Evolutionary conservation across 352 stramenopile genomes (phyloP).

Genomic region (Saprolegnia parasitica): DNA sequence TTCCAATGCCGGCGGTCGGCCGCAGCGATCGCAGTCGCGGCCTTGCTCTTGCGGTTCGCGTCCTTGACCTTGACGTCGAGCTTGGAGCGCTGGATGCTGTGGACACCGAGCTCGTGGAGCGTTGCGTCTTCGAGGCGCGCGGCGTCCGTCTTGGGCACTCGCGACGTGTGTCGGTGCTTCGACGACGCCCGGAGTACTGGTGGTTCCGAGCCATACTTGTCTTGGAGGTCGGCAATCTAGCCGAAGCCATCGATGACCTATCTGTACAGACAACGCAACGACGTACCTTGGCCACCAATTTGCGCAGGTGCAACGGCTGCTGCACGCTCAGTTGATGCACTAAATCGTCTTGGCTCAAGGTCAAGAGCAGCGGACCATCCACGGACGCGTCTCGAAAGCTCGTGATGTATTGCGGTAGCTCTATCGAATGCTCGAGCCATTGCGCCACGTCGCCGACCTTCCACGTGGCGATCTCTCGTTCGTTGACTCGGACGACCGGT

Average conservation of each 20-base stretch:
- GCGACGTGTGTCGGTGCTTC: not conserved
- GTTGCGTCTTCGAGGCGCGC: not conserved
- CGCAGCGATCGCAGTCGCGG: not conserved
- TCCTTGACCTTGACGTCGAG: conserved; percentile 17
- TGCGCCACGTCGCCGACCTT: conserved; percentile 48
- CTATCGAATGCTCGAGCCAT: conserved; percentile 46
- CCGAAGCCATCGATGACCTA: not conserved
- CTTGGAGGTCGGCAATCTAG: conserved; percentile 22
- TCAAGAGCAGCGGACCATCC: conserved; percentile 44
- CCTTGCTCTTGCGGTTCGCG: conserved; percentile 4
- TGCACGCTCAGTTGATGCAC: conserved; percentile 37
- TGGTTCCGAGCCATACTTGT: conserved; percentile 1
- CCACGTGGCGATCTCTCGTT: conserved; percentile 35
- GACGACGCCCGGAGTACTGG: not conserved
- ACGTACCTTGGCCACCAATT: conserved; percentile 43
- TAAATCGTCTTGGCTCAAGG: conserved; percentile 39
- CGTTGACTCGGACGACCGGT: not conserved
- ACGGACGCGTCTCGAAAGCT: conserved; percentile 40
- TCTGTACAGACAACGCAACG: not conserved
- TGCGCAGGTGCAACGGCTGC: conserved; percentile 41
- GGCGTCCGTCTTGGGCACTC: not conserved
- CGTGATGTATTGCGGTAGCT: conserved; percentile 41
- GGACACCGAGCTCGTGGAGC: conserved; percentile 7
- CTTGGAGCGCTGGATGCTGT: conserved; percentile 25
- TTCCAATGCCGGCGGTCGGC: not conserved